These are phyloP conservation scores for Saccharum hybrid DNA, from an alignment of 202 grass and related monocot species.

Conservation along the genomic window DNA sequence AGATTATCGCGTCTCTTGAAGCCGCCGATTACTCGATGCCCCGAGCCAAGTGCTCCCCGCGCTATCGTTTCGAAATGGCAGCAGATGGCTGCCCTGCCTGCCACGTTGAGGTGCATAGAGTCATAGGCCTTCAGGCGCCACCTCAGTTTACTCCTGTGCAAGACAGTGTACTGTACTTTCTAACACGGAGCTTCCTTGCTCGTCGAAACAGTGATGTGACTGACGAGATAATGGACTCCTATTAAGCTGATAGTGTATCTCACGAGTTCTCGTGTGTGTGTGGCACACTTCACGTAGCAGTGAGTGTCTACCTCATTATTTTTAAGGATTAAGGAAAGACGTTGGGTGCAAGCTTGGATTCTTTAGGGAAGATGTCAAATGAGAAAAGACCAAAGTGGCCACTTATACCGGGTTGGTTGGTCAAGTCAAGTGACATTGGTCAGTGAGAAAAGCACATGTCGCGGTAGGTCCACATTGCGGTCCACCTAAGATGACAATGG, in stretches of 20 bases:
- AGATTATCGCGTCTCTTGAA: not conserved
- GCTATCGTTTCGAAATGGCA: not conserved
- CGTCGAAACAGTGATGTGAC: not conserved
- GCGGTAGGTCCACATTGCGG: rapidly evolving
- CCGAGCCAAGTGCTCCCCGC: not conserved
- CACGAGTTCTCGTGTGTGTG: not conserved
- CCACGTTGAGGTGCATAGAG: no score
- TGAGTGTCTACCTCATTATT: rapidly evolving
- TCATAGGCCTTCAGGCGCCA: no score
- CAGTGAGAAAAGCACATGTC: not conserved
- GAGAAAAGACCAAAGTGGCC: not conserved
- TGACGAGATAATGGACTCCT: not conserved
- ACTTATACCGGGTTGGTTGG: not conserved
- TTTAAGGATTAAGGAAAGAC: not conserved
- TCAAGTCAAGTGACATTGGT: not conserved
- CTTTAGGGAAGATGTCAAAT: not conserved
- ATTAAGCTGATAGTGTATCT: not conserved
- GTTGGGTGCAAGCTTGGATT: rapidly evolving
- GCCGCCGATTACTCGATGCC: not conserved
- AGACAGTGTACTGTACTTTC: no score
- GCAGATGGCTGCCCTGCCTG: not conserved
- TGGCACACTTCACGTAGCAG: rapidly evolving
- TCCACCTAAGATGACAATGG: not conserved
- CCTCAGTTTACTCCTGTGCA: not conserved
- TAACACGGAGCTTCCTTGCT: rapidly evolving